Evolutionary conservation across 1,284 basidiomycete species (phyloP), one percentile per base, ranked within the genome.

Genomic region (Kalmanozyma brasiliensis): DNA sequence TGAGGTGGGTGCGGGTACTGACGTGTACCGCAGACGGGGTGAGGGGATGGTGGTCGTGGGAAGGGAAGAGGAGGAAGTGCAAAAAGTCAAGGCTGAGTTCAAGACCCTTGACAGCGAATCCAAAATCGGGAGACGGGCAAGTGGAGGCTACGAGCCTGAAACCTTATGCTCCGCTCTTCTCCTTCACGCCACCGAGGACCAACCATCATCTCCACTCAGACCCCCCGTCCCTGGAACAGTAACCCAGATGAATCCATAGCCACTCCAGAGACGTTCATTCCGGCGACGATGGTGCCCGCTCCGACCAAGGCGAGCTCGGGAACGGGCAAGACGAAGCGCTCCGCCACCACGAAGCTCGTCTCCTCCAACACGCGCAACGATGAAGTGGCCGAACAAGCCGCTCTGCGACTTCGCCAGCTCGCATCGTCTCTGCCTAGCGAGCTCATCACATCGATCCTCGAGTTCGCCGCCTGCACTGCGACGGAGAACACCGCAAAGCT

Each of bases 341-440:
- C 48, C 29, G 37, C 44, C 26, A 26, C 48, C 33, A 52, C 48
- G 37, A 35, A 20, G 8, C 34, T 43, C 17, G 43, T 20, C 4
- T 8, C 37, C 10, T 23, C 38, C 34, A 20, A 44, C 9, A 32
- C 51, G 10, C 34, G 35, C 16, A 23, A n/a, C 16, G 16, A 29
- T 20, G 16, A 17, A 11, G 41, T 22, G 3, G 49, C 38, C 37
- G 62, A 64, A 4, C 30, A 58, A 42, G 49, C 55, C 3, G 19
- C 49, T 8, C 10, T 52, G 8, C 55, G 62, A 13, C 62, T 65
- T 24, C 44, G 43, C 17, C 22, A 20, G 5, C 49, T 70, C 13
- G 67, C 67, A 1, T 70, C 70, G 0, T 59, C 61, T 3, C 49
- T 74, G 2, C 72, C 72, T 0, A 43, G 53, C 38, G 72, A 74